phyloP scores from a whole-genome alignment of 768 basidiomycete genomes.

The Erythrobasidium yunnanense region DNA sequence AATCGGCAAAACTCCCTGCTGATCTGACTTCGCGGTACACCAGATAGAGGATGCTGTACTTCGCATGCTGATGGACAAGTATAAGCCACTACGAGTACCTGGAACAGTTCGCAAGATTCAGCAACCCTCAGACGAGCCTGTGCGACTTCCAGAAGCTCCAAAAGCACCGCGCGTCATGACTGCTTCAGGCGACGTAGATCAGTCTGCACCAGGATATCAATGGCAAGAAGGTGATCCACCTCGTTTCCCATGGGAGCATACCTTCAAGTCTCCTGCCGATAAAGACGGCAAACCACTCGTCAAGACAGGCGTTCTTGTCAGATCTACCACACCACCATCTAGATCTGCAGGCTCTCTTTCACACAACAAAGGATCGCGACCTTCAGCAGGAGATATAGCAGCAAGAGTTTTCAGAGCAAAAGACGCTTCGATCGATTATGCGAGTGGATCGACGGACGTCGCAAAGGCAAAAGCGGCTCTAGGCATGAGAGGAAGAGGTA shows the following conservation, averaged over 20 bases:
- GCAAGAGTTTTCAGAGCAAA: slow-evolving; percentile 17
- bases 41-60: slow-evolving; percentile 22
- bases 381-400: slow-evolving; percentile 6
- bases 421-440: slow-evolving; percentile 26
- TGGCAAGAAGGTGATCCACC: slow-evolving; percentile 13
- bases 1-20: too few species aligned
- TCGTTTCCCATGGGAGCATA: slow-evolving; percentile 27
- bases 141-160: neutral
- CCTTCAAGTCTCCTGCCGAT: slow-evolving; percentile 15
- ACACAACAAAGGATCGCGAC: neutral
- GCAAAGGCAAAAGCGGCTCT: slow-evolving; percentile 18
- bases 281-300: slow-evolving; percentile 22
- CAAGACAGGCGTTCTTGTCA: neutral
- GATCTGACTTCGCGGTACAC: neutral
- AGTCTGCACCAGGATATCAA: slow-evolving; percentile 10
- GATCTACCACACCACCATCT: neutral
- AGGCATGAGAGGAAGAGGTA: neutral
- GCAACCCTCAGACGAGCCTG: slow-evolving; percentile 16
- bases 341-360: neutral
- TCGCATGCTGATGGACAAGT: slow-evolving; percentile 26
- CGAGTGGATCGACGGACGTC: neutral
- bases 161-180: neutral
- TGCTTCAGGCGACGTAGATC: neutral
- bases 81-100: slow-evolving; percentile 28
- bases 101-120: slow-evolving; percentile 28